Base-by-base conservation (phyloP, 2,329 filamentous ascomycete genomes). In the Aspergillus hiratsukae region DNA sequence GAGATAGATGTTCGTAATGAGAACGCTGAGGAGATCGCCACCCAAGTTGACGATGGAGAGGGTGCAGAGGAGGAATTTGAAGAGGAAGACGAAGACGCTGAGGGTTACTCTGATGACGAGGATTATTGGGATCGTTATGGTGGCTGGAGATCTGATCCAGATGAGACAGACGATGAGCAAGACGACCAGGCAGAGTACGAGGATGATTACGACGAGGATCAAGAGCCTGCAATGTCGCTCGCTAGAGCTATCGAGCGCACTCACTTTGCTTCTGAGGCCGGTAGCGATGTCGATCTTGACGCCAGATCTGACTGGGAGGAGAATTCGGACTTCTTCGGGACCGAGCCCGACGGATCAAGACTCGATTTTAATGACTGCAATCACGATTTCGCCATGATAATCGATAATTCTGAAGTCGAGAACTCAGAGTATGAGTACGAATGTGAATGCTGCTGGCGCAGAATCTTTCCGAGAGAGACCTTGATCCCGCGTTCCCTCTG, bases 271-370 rank as follows among this genome's bases (percentile, higher is more conserved):
- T 51, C 10, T 14, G 29, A 49, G 8, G 27, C 19, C 49, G 8
- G 49, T 45, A 29, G 19, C 53, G 11, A 50, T 19, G 55, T 60
- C 29, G 58, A 61, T 28, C 59, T 60, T n/a, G 59, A 66, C 37
- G 29, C 52, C 7, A 58, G 58, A 8, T 48, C 52, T 9, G 52
- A 61, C 5, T 66, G 64, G 66, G 58, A 67, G 17, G 41, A 17
- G 0, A 43, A 17, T 10, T 46, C 69, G 57, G 80, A 83, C 67
- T 73, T 77, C 56, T 66, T 77, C 53, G 66, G 66, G 2, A 59
- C 62, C 14, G 67, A 64, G 35, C 43, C 43, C 0, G 43, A 46
- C 14, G 23, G 21, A 9, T 46, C 43, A 8, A 23, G 19, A 0
- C 5, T 23, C 17, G 49, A 49, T 31, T 49, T 29, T 28, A 49